Evolutionary conservation across 371 early-diverging fungal genomes (phyloP), one percentile per base, ranked within the genome.

Genomic region (Mortierella sp.): DNA sequence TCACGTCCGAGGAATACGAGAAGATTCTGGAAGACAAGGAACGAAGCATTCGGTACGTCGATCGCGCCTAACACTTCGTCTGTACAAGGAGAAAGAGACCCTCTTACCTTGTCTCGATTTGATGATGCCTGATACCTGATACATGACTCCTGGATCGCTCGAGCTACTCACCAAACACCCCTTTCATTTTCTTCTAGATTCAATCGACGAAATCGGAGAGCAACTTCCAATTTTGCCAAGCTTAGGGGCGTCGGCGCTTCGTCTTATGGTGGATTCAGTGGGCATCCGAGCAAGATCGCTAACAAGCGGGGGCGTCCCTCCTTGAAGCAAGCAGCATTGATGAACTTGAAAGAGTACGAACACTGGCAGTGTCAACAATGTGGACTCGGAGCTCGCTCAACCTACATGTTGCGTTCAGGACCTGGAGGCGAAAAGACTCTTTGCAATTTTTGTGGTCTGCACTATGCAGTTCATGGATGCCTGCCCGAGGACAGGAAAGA

Each of bases 1-100:
- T 96, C 57, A 86, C 91, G 0, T 85, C 92, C 41, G 94, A 93
- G 57, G 95, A 95, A 53, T 71, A 94, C 9, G 95, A 95, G 51
- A 90, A 90, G 66, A 81, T 92, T 53, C 58, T 88, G 60, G 85
- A 92, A 55, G 90, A 92, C 69, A 86, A 89, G 70, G 96, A 96
- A 60, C 86, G 95, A 60, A 91, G 88, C 39, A 89, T 91, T 62
- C 84, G 95, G 86, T 88, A 82, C 17, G 82, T 72, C 31, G 48
- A 45, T 57, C 10, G 4, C 10, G 10, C 34, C n/a, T n/a, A n/a
- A n/a, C 63, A 28, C 56, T 57, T 60, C 19, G 52, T 65, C 16
- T 39, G 51, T 12, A 61, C 63, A 19, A 19, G 31, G 16, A 39
- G 6, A 21, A 45, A n/a, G 16, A 52, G 44, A 5, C 14, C 14